Evolutionary conservation across 2,329 filamentous ascomycete species (phyloP), one percentile per base, ranked within the genome.

Genomic region (Sclerotinia trifoliorum): DNA sequence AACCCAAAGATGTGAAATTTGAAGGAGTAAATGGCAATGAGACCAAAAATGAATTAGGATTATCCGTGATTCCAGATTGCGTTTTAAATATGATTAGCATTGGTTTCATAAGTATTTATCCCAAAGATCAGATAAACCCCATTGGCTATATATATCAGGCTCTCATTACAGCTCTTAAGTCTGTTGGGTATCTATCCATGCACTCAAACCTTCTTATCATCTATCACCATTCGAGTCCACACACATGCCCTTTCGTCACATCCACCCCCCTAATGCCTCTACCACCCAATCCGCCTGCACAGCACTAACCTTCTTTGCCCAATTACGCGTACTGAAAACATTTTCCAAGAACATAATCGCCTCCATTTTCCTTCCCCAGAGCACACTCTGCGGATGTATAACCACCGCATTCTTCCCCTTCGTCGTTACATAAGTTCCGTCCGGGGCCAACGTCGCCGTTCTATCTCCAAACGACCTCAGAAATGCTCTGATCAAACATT

Each of bases 271-370:
- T 54, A 78, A 68, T 3, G 71, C 74, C 66, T 76, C 74, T 39
- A 73, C 51, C 44, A 90, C 85, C 87, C 87, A 90, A 35, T 82
- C 79, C 0, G 83, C 84, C 69, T 87, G 84, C 21, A 89, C 83
- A 0, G 82, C 83, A 77, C 85, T 88, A 69, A 89, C 87, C 76
- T 87, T 89, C 76, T 88, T 89, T 0, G 85, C 87, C 69, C 89
- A 90, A 73, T 86, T 89, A 78, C 88, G 88, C 66, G 83, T 83
- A 1, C 88, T 90, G 73, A 85, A 90, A 0, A 90, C 86, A 71
- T 90, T 85, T 71, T 90, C 87, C 13, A 90, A 76, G 70, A 89
- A 90, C 86, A 90, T 87, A 75, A 90, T 88, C 5, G 86, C 87
- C 77, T 89, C 87, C 74, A 82, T 83, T 78, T 88, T 89, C 73